These are phyloP conservation scores for Candida incommunis DNA, from an alignment of 805 yeast species.

Conservation along the genomic window DNA sequence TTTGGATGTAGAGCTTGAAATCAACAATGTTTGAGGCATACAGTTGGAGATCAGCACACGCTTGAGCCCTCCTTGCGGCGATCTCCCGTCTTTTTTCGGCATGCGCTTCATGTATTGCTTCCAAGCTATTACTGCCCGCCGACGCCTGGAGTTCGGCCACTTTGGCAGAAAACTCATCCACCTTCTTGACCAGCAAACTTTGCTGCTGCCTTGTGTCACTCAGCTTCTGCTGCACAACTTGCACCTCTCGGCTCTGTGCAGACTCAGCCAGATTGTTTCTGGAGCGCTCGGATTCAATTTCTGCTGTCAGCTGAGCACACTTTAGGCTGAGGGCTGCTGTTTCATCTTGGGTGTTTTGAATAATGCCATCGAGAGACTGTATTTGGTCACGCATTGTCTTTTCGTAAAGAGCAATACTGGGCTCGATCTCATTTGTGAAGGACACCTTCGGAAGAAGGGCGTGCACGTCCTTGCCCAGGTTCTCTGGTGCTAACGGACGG, in stretches of 20 bases:
- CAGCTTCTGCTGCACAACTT: conserved; percentile 27
- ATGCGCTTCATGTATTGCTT: conserved; percentile 14
- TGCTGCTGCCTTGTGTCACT: conserved; percentile 32
- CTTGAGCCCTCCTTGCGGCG: background rate
- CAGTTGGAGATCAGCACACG: background rate
- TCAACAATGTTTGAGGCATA: background rate
- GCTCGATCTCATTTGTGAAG: background rate
- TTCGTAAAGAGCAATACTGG: background rate
- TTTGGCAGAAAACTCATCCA: conserved; percentile 33
- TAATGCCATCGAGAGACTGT: background rate
- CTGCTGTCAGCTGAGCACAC: background rate
- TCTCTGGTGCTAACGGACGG: background rate
- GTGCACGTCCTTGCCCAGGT: background rate
- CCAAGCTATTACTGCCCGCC: conserved; percentile 11
- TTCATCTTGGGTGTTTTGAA: background rate
- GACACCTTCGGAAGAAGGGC: background rate
- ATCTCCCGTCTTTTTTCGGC: conserved; percentile 5
- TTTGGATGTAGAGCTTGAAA: background rate
- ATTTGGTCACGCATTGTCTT: background rate
- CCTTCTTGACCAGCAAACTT: conserved; percentile 39
- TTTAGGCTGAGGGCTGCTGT: background rate
- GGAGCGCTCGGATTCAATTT: background rate
- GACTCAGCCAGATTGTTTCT: background rate
- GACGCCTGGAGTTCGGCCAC: background rate
- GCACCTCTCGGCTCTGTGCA: background rate